These are phyloP conservation scores for Populus alba DNA, from an alignment of 345 rosid species.

Conservation along the genomic window DNA sequence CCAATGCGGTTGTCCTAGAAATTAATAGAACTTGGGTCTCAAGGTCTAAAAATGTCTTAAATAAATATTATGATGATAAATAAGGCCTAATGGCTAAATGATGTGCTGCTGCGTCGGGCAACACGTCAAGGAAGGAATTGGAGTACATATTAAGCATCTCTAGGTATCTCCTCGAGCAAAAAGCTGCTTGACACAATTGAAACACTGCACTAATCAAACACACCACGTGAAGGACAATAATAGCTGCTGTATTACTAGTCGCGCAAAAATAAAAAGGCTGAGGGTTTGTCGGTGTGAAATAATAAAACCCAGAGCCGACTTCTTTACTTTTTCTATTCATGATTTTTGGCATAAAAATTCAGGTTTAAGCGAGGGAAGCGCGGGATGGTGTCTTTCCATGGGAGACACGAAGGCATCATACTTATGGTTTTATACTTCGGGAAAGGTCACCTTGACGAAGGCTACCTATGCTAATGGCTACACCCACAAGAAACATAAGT, in stretches of 20 bases:
- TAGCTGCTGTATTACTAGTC: slow-evolving; percentile 1
- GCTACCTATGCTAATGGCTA: not conserved
- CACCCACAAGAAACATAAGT: too few relatives aligned
- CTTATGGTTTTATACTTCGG: not conserved
- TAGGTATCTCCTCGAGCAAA: not conserved
- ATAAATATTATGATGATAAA: not conserved
- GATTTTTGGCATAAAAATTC: not conserved
- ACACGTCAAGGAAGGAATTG: slow-evolving; percentile 2
- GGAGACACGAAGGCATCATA: slow-evolving; percentile 42
- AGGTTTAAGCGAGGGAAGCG: not conserved
- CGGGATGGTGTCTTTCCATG: slow-evolving; percentile 8
- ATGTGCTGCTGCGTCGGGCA: not conserved
- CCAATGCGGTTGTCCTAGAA: too few relatives aligned
- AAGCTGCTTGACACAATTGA: not conserved
- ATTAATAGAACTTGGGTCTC: too few relatives aligned
- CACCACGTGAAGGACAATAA: slow-evolving; percentile 49
- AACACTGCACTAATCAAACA: slow-evolving; percentile 6
- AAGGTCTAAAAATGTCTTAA: not conserved
- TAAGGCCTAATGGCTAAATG: not conserved
- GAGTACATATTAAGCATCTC: not conserved
- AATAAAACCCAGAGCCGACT: slow-evolving; percentile 19
- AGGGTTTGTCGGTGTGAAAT: slow-evolving; percentile 15
- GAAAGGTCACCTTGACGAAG: not conserved
- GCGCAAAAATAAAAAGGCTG: not conserved
- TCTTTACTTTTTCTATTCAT: not conserved